Base-by-base conservation (phyloP, 768 basidiomycete species). In the Lactarius trivialis region DNA sequence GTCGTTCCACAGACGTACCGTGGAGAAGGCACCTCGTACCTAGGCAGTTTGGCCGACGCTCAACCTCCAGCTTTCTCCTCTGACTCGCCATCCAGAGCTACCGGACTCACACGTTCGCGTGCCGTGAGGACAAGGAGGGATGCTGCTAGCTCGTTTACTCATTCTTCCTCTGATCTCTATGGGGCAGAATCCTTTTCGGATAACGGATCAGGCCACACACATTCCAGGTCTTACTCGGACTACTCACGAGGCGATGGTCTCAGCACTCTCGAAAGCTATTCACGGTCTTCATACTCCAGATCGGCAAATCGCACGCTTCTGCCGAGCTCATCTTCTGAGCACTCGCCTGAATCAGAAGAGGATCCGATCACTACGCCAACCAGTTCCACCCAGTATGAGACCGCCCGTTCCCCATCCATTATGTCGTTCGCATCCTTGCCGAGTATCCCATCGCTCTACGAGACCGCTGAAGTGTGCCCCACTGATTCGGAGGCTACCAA, bases 341-440 rank as follows among this genome's bases (percentile, higher is more conserved):
- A 64, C 3, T 53, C 62, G 9, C 52, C 73, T 12, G 74, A 73
- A 14, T 71, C 67, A 19, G 71, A 71, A 14, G 74, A 74, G 28
- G 68, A 71, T 4, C 72, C 63, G 1, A 72, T 69, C 7, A 68
- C 67, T 24, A 65, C 66, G 7, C 64, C 55, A 45, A 51, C 63
- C 24, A 60, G 48, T 17, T 56, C 67, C 12, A 66, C 60, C 1
- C 59, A 81, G 2, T 87, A 84, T 65, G 73, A 79, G 33, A 73
- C 77, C 2, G 75, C 80, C 4, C 78, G 81, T 0, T 75, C 78
- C 0, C 81, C 81, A 8, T 67, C 66, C 1, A 75, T 73, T 12
- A 74, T 77, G 7, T 85, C 84, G 0, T 84, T 81, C 71, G 76
- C 76, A 60, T 85, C 84, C 6, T 71, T 85, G 59, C 83, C 84